Evolutionary conservation across 2,329 filamentous ascomycete genomes (phyloP), one percentile per base, ranked within the genome.

Genomic region (Pseudogymnoascus sp.): DNA sequence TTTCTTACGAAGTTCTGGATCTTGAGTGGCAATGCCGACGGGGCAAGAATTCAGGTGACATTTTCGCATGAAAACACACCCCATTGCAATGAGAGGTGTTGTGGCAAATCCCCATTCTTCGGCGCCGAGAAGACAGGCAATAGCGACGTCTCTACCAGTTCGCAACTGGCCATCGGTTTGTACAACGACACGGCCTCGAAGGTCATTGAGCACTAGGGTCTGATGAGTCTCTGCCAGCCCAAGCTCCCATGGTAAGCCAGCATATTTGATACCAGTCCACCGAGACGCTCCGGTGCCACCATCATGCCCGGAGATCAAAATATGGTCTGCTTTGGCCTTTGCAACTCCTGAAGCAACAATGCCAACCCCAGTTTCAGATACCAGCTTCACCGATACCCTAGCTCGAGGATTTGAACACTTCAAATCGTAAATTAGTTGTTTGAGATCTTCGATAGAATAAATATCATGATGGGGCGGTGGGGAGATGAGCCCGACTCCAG

Each of bases 191-290:
- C 93, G 91, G 61, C 93, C 93, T 82, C 93, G 90, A 16, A 98
- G 86, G 73, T 97, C 93, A 77, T 98, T 98, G 41, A 98, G 82
- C 11, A 98, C 93, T 67, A 98, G 81, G 12, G 93, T 98, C 78
- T 98, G 93, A 75, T 98, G 93, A 53, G 93, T 97, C 80, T 98
- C 93, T 5, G 93, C 93, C 70, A 98, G 89, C 84, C 93, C 93
- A 69, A 98, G 76, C 77, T 98, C 93, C 93, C 93, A 98, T 26
- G 93, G 93, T 37, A 97, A 86, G 83, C 93, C 93, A 60, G 93
- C 93, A 75, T 97, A 96, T 78, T 97, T 97, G 86, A 96, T 97
- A 81, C 93, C 93, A 72, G 93, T 98, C 93, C 93, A 98, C 76
- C 93, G 84, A 61, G 93, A 97, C 65, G 93, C 93, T 82, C 93